Base-by-base conservation (phyloP, 2,329 filamentous ascomycete species). In the Talaromyces sp. region DNA sequence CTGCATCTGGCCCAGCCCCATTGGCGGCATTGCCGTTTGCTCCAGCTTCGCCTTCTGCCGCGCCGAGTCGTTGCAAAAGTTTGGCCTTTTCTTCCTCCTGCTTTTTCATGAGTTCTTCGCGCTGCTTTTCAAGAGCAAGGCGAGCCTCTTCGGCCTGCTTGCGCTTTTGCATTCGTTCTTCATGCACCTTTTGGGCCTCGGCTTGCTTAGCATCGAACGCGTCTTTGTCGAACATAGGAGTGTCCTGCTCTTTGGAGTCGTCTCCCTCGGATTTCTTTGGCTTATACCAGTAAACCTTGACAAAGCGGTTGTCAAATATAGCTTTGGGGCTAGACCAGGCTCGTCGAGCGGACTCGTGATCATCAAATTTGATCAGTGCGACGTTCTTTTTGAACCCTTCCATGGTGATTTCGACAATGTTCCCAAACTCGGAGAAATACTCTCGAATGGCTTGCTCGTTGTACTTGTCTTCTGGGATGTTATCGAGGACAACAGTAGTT, bases 221-320 rank as follows among this genome's bases (percentile, higher is more conserved):
- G 64, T 81, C 83, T 3, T 73, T 72, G 63, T 86, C 79, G 62
- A 85, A 76, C 55, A 76, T 73, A 3, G 79, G 78, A n/a, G 77
- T 74, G 57, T 76, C 74, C 9, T 70, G 62, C 21, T 70, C 65
- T 41, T 65, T 61, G 24, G 65, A 67, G 17, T 65, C 65, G 54
- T 72, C 73, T 19, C 64, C 66, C 17, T 76, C 74, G 5, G 66
- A 61, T 29, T 69, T 71, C 21, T 66, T 66, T 4, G 80, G 75
- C 63, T 81, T 83, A 67, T 82, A 79, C 84, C 84, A 87, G 65
- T 85, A 86, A 1, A 86, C 83, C 65, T 86, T 86, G 56, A 87
- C 84, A 63, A 87, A 87, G 3, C 85, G 77, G 62, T 87, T 87
- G 63, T 86, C 84, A 63, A 87, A 87, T 19, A 87, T 81, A 57